Evolutionary conservation across 176 grass and related monocot genomes (phyloP).

Genomic region (Eremochloa ophiuroides): DNA sequence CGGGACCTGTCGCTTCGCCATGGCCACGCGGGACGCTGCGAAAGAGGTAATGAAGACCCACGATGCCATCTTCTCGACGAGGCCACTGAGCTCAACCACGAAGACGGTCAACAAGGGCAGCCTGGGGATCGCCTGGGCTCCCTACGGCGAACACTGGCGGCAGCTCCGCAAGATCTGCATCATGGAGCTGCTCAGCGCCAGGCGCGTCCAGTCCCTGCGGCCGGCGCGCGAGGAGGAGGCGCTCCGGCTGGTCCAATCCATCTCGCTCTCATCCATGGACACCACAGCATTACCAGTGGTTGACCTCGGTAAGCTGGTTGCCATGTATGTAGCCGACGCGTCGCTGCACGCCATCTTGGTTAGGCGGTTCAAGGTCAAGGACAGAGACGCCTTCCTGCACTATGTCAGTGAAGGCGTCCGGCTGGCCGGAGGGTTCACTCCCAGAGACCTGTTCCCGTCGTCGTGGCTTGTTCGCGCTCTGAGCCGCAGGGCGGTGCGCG

Average conservation of each 20-base stretch:
- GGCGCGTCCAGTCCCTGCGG: background rate
- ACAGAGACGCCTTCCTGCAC: background rate
- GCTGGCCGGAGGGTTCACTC: background rate
- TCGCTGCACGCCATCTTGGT: background rate
- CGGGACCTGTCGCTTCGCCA: background rate
- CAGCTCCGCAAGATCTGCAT: constrained; percentile 35
- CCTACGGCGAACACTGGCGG: constrained; percentile 8
- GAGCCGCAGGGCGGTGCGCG: background rate
- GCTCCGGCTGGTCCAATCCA: background rate
- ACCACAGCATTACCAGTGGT: background rate
- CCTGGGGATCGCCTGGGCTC: background rate
- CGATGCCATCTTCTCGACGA: background rate
- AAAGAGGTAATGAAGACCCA: background rate
- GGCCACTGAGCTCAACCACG: background rate
- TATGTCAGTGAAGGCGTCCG: background rate
- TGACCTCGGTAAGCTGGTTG: background rate
- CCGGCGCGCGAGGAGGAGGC: background rate
- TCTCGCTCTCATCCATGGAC: background rate
- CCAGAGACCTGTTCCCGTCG: background rate
- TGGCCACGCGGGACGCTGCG: background rate
- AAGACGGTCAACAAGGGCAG: background rate
- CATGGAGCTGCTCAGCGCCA: constrained; percentile 1
- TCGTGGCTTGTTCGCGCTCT: background rate
- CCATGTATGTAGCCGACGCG: background rate
- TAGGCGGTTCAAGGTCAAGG: background rate